Evolutionary conservation across 768 basidiomycete genomes (phyloP).

Genomic region (Serpula lacrymans): DNA sequence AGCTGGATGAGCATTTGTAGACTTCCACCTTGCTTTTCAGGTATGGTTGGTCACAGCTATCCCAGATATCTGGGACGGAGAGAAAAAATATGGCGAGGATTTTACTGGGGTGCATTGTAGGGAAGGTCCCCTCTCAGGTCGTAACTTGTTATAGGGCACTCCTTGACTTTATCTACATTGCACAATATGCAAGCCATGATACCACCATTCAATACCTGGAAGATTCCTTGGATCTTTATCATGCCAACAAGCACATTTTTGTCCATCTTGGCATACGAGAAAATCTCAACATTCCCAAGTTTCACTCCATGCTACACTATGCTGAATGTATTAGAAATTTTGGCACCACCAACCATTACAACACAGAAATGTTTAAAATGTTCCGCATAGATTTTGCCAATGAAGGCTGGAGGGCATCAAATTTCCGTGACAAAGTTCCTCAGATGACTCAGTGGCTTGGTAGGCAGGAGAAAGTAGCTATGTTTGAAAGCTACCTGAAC

Average conservation of each 20-base stretch:
- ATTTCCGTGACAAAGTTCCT: no score
- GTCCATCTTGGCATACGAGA: no score
- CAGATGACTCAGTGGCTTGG: no score
- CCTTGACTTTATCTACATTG: slow-evolving; percentile 20
- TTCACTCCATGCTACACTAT: slow-evolving; percentile 12
- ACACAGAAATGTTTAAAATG: no score
- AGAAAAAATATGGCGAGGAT: slow-evolving; percentile 24
- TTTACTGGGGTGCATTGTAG: slow-evolving; percentile 15
- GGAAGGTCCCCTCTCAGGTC: slow-evolving; percentile 16
- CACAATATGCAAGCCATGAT: slow-evolving; percentile 6
- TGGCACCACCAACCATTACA: slow-evolving; percentile 14
- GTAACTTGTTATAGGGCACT: slow-evolving; percentile 17
- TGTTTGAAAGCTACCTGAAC: slow-evolving; percentile 17
- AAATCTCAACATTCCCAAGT: slow-evolving; percentile 13
- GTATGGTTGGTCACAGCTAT: slow-evolving; percentile 23
- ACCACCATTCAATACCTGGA: no score
- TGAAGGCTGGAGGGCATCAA: no score
- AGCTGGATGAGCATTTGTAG: slow-evolving; percentile 36
- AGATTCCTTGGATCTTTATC: no score
- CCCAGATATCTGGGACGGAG: slow-evolving; percentile 30
- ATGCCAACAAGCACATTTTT: no score
- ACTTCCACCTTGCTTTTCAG: no score
- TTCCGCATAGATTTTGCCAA: no score
- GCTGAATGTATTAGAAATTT: slow-evolving; percentile 4
- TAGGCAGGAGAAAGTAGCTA: slow-evolving; percentile 26